These are phyloP conservation scores for Heliamphora exappendiculata DNA, from an alignment of 148 eudicot species.

Conservation along the genomic window DNA sequence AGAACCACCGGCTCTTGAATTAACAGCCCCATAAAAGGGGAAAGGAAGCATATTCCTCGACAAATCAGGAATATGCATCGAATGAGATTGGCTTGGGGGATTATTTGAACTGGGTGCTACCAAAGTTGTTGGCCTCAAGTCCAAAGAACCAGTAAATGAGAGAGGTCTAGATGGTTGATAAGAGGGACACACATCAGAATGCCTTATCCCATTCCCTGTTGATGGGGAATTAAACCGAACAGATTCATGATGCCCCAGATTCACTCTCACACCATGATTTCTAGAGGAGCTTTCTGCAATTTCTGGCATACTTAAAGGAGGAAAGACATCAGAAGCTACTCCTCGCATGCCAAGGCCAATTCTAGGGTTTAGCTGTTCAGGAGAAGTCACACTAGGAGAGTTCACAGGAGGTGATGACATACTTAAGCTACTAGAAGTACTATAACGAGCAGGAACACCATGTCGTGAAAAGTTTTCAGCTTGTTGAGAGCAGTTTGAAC, in stretches of 20 bases:
- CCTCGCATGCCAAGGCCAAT: conserved; percentile 46
- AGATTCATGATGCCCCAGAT: conserved; percentile 34
- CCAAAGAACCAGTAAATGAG: conserved; percentile 37
- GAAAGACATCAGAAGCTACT: conserved; percentile 28
- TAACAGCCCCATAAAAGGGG: conserved; percentile 44
- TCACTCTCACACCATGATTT: conserved; percentile 36
- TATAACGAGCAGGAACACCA: conserved; percentile 26
- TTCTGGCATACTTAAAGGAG: conserved; percentile 28
- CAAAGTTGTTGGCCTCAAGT: conserved; percentile 30
- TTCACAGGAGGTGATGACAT: conserved; percentile 31
- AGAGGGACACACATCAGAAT: conserved; percentile 26
- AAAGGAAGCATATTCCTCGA: conserved; percentile 39
- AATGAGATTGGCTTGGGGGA: conserved; percentile 28
- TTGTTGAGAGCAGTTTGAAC: conserved; percentile 33
- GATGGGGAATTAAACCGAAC: conserved; percentile 29
- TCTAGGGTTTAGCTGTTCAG: conserved; percentile 48
- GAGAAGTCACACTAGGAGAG: conserved; percentile 20
- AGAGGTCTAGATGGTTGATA: conserved; percentile 39
- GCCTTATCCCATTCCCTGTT: conserved; percentile 26
- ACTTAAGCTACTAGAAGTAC: conserved; percentile 32
- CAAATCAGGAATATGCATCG: conserved; percentile 29
- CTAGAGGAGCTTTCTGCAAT: conserved; percentile 42
- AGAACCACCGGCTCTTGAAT: conserved; percentile 39
- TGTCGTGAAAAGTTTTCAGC: conserved; percentile 33
- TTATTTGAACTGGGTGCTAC: conserved; percentile 26